Evolutionary conservation across 441 rosid species (phyloP).

Genomic region (Omphalea diandra): DNA sequence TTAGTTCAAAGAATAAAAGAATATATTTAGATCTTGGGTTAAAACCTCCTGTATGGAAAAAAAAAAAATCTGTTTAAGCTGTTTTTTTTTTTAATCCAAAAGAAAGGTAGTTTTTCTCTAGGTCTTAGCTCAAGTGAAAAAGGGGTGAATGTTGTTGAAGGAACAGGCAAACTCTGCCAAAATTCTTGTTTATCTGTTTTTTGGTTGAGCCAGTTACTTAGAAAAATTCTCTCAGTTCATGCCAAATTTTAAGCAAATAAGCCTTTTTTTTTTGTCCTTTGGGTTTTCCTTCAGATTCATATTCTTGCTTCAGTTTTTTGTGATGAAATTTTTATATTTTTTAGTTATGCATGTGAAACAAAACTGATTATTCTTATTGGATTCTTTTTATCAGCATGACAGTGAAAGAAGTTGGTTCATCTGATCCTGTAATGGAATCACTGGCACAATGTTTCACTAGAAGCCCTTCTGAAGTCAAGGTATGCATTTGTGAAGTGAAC

Average conservation of each 20-base stretch:
- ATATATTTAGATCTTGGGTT: background rate
- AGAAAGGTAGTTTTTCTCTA: background rate
- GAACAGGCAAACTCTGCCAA: background rate
- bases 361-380: conserved; percentile 19
- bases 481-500: conserved; percentile 30
- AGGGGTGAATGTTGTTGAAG: background rate
- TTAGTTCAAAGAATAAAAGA: background rate
- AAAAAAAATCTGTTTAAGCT: background rate
- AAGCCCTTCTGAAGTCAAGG: conserved; percentile 79
- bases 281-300: too few relatives aligned
- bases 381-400: conserved; percentile 64
- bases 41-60: background rate
- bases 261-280: too few relatives aligned
- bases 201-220: background rate
- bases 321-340: background rate
- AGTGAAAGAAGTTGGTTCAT: conserved; percentile 60
- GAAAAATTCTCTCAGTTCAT: background rate
- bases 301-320: background rate
- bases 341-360: background rate
- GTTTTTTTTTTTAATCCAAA: background rate
- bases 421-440: conserved; percentile 67
- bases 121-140: background rate
- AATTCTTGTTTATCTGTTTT: background rate
- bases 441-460: conserved; percentile 68
- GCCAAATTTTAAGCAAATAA: background rate